Evolutionary conservation across 129 eudicot genomes (phyloP).

Genomic region (Ambrosia artemisiifolia): DNA sequence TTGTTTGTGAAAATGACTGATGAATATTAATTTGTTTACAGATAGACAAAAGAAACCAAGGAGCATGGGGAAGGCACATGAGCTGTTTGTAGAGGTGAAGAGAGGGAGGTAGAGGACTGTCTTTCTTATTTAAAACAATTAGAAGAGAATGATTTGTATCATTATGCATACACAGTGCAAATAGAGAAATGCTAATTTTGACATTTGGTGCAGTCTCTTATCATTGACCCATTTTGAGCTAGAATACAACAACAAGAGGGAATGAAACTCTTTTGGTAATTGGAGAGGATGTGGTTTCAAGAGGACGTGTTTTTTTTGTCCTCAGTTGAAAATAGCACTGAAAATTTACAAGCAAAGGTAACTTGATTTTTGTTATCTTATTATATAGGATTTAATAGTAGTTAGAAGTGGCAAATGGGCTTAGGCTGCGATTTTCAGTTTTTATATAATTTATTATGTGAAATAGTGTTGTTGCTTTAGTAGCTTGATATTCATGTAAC

Average conservation of each 20-base stretch:
- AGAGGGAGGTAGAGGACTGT: too few species aligned
- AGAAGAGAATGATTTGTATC: too few species aligned
- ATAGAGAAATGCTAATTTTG: too few species aligned
- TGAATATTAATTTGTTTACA: too few species aligned
- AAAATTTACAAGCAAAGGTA: slow-evolving; percentile 61
- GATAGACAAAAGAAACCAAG: too few species aligned
- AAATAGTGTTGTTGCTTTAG: neutral
- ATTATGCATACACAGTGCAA: too few species aligned
- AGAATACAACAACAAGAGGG: slow-evolving; percentile 90
- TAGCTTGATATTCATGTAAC: neutral
- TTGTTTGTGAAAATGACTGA: too few species aligned
- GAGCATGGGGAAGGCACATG: too few species aligned
- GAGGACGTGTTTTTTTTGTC: slow-evolving; percentile 93
- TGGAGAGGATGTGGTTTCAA: slow-evolving; percentile 97
- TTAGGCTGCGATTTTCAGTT: neutral
- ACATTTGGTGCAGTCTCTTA: too few species aligned
- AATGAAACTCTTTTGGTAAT: slow-evolving; percentile 94
- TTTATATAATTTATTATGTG: neutral
- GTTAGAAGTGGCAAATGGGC: neutral
- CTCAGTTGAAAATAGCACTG: slow-evolving; percentile 71
- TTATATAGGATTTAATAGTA: neutral
- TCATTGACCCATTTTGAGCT: neutral
- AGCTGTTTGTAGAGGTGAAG: too few species aligned
- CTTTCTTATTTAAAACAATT: too few species aligned
- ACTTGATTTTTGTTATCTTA: neutral